These are phyloP conservation scores for Schoenoplectus triqueter DNA, from an alignment of 202 grass and related monocot genomes.

Conservation along the genomic window DNA sequence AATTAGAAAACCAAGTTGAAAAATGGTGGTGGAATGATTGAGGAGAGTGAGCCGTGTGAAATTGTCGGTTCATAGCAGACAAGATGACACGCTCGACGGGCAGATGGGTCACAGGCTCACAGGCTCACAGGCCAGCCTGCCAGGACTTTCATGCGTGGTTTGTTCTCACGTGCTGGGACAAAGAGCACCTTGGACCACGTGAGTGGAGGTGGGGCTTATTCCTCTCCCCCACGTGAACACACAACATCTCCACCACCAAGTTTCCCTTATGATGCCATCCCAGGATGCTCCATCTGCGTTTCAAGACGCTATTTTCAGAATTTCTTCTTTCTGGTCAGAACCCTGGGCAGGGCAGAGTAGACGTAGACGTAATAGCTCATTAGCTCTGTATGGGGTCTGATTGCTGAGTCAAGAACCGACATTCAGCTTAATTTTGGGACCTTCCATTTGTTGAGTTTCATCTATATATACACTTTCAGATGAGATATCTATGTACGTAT, in stretches of 20 bases:
- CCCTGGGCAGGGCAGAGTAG: background rate
- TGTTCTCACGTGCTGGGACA: conserved; percentile 48
- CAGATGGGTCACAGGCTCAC: background rate
- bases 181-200: conserved; percentile 35
- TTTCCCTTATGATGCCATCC: background rate
- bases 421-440: background rate
- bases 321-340: background rate
- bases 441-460: background rate
- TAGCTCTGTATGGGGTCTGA: background rate
- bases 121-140: background rate
- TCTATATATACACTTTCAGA: background rate
- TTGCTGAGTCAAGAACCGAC: no score
- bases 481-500: no score
- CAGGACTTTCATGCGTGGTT: conserved; percentile 9
- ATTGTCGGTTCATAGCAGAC: conserved; percentile 36
- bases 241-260: conserved; percentile 24
- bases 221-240: conserved; percentile 43
- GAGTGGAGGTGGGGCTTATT: conserved; percentile 17
- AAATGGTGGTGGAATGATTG: conserved; percentile 35
- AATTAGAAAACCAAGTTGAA: background rate
- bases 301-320: background rate
- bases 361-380: background rate
- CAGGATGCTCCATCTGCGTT: background rate
- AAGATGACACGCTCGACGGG: conserved; percentile 43
- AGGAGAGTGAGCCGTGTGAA: conserved; percentile 27